phyloP scores from a whole-genome alignment of 148 eudicot genomes.

The Euryodendron excelsum region DNA sequence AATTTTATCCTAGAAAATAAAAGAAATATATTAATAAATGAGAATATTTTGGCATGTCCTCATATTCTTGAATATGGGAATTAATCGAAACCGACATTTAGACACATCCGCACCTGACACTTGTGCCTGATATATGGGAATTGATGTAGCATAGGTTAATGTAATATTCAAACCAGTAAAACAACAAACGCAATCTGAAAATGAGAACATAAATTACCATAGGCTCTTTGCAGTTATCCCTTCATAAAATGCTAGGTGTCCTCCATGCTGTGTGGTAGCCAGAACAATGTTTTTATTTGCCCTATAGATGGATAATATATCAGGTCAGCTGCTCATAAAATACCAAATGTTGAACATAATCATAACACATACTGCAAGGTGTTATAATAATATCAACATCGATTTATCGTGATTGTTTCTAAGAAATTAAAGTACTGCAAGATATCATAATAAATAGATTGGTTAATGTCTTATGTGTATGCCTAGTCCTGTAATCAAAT shows the following conservation, averaged over 20 bases:
- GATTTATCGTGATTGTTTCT: background rate
- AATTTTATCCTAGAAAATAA: no score
- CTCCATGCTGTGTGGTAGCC: constrained; percentile 87
- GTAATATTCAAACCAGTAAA: background rate
- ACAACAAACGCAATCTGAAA: background rate
- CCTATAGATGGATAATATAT: constrained; percentile 34
- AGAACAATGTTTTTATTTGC: constrained; percentile 72
- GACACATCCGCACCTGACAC: no score
- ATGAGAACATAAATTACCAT: constrained; percentile 46
- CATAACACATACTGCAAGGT: background rate
- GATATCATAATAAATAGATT: background rate
- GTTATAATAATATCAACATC: background rate
- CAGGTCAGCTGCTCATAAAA: constrained; percentile 11
- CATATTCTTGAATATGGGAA: no score
- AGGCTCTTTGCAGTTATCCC: constrained; percentile 72
- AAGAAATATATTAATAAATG: no score
- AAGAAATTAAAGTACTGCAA: background rate
- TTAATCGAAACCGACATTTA: no score
- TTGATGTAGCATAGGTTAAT: no score
- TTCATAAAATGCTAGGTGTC: constrained; percentile 88
- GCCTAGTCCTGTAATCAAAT: no score
- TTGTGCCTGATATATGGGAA: no score
- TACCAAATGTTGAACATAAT: background rate
- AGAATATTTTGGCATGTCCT: no score
- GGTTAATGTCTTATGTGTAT: no score